phyloP scores from a whole-genome alignment of 2,329 filamentous ascomycete species.

The Calonectria hongkongensis region DNA sequence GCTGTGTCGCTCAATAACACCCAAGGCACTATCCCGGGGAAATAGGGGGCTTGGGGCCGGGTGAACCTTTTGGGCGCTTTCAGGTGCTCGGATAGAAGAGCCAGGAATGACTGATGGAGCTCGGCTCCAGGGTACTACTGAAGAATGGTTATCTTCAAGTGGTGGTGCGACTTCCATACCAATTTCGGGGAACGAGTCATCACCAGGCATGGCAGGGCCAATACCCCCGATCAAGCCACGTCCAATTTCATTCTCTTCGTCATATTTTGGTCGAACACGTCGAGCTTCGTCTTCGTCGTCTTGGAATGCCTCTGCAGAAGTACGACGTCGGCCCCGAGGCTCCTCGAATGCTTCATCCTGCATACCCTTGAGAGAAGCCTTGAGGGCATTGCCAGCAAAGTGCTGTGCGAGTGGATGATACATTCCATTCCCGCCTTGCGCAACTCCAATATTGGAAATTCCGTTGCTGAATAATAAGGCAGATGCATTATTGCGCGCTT shows the following conservation, averaged over 20 bases:
- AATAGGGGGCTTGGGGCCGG: constrained; percentile 62
- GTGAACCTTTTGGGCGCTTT: constrained; percentile 60
- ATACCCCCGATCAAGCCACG: constrained; percentile 52
- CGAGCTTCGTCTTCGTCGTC: constrained; percentile 60
- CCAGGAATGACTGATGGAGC: constrained; percentile 66
- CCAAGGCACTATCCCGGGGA: constrained; percentile 59
- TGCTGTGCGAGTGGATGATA: constrained; percentile 66
- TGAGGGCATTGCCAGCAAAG: constrained; percentile 67
- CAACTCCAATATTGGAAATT: constrained; percentile 57
- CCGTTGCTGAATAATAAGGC: constrained; percentile 58
- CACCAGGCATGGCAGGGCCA: constrained; percentile 58
- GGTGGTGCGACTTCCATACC: constrained; percentile 80
- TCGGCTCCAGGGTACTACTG: constrained; percentile 72
- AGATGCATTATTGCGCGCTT: constrained; percentile 63
- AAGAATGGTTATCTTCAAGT: constrained; percentile 79
- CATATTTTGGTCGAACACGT: constrained; percentile 62
- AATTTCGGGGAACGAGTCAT: constrained; percentile 75
- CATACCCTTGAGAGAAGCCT: constrained; percentile 56
- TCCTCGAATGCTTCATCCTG: constrained; percentile 46
- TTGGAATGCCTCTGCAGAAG: constrained; percentile 66
- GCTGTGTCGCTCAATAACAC: constrained; percentile 68
- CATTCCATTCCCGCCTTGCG: constrained; percentile 52
- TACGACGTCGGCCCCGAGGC: constrained; percentile 62
- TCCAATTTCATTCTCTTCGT: constrained; percentile 55
- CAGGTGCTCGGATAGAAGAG: constrained; percentile 66